Evolutionary conservation across 2,329 filamentous ascomycete species (phyloP), one percentile per base, ranked within the genome.

Genomic region (Penicillium sclerotiorum): DNA sequence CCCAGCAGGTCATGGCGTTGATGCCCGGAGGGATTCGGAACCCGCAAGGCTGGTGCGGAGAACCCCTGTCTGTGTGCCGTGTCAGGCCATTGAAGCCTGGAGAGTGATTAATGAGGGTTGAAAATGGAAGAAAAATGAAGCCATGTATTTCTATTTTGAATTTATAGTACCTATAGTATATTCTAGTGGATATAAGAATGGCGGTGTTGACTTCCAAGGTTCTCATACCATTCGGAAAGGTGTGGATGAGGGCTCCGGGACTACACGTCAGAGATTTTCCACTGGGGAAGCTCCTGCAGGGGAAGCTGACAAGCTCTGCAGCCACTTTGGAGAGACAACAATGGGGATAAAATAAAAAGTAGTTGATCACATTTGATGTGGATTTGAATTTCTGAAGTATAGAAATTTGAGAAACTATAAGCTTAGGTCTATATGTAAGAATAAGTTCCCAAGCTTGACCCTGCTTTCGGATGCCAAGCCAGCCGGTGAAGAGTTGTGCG

Each of bases 181-280:
- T 18, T 27, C 3, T 37, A n/a, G 13, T 1, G 3, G n/a, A 4
- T 25, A 18, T 37, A 28, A 46, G 8, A 12, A 27, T 12, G 22
- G 18, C 32, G 23, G 43, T 45, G 35, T 32, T 47, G 46, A 42
- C 41, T 52, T 36, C 45, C 36, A 49, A 37, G 45, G 33, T 42
- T 40, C 40, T 53, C 50, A 43, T 43, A 33, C 47, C 21, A 47
- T 38, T 40, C 46, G 43, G 36, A 53, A 51, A 40, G 41, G 48
- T 43, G 32, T 40, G 55, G 49, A 18, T 50, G 46, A 47, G 48
- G 41, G 43, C 25, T 39, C 45, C 56, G 53, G 53, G 50, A 49
- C 46, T 50, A 58, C 58, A 62, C 52, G 59, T 62, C 59, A 62
- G 59, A 62, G 59, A 61, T 62, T 62, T n/a, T 61, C 52, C 43